phyloP scores from a whole-genome alignment of 2,329 filamentous ascomycete species.

The Penicillium sp. region DNA sequence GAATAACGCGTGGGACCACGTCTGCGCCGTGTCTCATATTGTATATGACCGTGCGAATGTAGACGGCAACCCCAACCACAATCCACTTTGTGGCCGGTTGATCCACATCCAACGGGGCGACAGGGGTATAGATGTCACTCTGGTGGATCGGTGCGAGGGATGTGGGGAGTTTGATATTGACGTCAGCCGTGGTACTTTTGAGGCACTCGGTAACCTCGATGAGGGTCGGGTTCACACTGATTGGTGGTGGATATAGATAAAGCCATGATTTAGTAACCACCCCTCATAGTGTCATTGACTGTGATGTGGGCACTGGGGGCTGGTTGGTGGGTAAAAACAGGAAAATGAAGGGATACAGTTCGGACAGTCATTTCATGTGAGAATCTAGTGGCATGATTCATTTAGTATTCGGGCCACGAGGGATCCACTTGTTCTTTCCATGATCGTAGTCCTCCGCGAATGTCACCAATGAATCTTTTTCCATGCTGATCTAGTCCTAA shows the following conservation, averaged over 20 bases:
- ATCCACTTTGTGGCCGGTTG: conserved; percentile 65
- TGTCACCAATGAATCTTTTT: conserved; percentile 40
- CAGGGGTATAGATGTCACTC: conserved; percentile 59
- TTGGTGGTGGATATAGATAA: conserved; percentile 48
- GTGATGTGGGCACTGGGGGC: too few species aligned
- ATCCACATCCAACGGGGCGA: conserved; percentile 62
- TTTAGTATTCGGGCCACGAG: conserved; percentile 43
- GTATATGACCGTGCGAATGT: conserved; percentile 62
- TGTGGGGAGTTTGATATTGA: conserved; percentile 53
- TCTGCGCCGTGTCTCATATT: conserved; percentile 67
- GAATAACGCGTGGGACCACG: conserved; percentile 55
- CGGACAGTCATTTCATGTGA: neutral
- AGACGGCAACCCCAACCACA: conserved; percentile 60
- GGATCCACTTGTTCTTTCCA: conserved; percentile 46
- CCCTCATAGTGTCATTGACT: neutral
- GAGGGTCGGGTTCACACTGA: conserved; percentile 50
- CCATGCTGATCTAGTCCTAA: conserved; percentile 37
- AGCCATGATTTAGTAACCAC: too few species aligned
- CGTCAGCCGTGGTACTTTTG: conserved; percentile 51
- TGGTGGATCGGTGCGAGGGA: conserved; percentile 66
- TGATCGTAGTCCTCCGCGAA: conserved; percentile 45
- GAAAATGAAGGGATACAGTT: neutral
- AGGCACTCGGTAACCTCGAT: conserved; percentile 47
- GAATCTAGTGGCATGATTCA: neutral
- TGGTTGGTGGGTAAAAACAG: neutral